phyloP scores from a whole-genome alignment of 179 eudicot genomes.

The Beta corolliflora region DNA sequence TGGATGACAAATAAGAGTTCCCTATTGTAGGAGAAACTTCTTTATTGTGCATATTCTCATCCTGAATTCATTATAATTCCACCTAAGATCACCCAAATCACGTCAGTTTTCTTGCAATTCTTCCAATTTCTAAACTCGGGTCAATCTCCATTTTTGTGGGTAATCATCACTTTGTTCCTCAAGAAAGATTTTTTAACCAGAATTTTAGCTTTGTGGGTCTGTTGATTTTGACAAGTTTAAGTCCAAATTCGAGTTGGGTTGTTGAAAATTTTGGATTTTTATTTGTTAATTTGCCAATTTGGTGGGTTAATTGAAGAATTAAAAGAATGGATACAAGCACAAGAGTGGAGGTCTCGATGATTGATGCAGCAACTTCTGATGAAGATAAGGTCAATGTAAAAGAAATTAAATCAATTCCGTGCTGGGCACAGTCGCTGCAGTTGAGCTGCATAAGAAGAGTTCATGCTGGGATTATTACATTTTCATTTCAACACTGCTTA shows the following conservation, averaged over 20 bases:
- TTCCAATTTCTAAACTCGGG: conserved; percentile 23
- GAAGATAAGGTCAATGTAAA: background rate
- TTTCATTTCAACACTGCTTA: too few relatives aligned
- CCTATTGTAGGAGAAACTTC: background rate
- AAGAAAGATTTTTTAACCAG: too few relatives aligned
- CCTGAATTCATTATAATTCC: background rate
- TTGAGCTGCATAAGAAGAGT: too few relatives aligned
- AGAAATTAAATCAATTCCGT: too few relatives aligned
- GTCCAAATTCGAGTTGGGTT: conserved; percentile 17
- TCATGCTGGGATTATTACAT: too few relatives aligned
- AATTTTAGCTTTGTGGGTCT: too few relatives aligned
- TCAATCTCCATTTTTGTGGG: conserved; percentile 19
- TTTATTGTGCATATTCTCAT: background rate
- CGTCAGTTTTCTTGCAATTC: conserved; percentile 17
- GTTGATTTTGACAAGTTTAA: background rate
- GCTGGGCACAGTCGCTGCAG: too few relatives aligned
- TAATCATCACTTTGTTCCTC: background rate
- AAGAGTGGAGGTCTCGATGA: too few relatives aligned
- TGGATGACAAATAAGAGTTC: background rate
- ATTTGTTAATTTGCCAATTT: background rate
- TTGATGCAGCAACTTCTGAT: too few relatives aligned
- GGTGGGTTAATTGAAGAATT: too few relatives aligned
- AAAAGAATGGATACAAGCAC: too few relatives aligned
- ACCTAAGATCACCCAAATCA: conserved; percentile 2
- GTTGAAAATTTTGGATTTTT: conserved; percentile 2